Conservation (phyloP, 768 basidiomycete species). For the Leccinum ochraceum region DNA sequence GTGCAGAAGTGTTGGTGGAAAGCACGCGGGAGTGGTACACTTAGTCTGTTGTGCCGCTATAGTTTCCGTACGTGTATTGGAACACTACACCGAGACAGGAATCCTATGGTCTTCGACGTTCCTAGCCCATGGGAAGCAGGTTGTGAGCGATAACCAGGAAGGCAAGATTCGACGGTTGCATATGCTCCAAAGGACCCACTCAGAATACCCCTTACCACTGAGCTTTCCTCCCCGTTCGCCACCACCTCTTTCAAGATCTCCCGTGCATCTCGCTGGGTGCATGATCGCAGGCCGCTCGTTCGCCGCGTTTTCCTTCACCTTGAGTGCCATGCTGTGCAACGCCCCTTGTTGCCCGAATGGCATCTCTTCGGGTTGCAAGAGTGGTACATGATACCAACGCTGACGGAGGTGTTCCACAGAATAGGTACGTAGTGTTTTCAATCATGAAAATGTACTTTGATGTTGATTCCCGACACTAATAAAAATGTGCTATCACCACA, state of each 20-base stretch:
- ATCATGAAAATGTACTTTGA: too few relatives aligned
- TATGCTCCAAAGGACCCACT: not conserved
- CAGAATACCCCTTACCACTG: conserved; percentile 28
- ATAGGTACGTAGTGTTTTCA: conserved; percentile 34
- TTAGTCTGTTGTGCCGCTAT: conserved; percentile 95
- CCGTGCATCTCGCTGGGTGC: conserved; percentile 78
- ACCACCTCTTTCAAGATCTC: conserved; percentile 42
- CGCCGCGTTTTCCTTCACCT: conserved; percentile 66
- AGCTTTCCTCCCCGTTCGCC: too few relatives aligned
- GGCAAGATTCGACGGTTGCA: too few relatives aligned
- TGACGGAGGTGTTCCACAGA: conserved; percentile 44
- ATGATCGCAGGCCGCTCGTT: conserved; percentile 72
- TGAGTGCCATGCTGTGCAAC: conserved; percentile 63
- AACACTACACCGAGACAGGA: too few relatives aligned
- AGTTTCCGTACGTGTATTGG: conserved; percentile 59
- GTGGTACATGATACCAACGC: conserved; percentile 53
- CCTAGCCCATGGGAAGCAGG: too few relatives aligned
- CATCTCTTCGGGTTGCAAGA: conserved; percentile 32
- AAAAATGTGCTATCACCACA: conserved; percentile 3
- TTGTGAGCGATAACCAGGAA: too few relatives aligned
- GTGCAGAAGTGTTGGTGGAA: conserved; percentile 62
- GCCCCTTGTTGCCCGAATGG: conserved; percentile 66
- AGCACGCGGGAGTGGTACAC: conserved; percentile 43
- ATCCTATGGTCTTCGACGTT: too few relatives aligned
- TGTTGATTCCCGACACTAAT: conserved; percentile 33